Evolutionary conservation across 2,329 filamentous ascomycete species (phyloP).

Genomic region (Xylaria sp.): DNA sequence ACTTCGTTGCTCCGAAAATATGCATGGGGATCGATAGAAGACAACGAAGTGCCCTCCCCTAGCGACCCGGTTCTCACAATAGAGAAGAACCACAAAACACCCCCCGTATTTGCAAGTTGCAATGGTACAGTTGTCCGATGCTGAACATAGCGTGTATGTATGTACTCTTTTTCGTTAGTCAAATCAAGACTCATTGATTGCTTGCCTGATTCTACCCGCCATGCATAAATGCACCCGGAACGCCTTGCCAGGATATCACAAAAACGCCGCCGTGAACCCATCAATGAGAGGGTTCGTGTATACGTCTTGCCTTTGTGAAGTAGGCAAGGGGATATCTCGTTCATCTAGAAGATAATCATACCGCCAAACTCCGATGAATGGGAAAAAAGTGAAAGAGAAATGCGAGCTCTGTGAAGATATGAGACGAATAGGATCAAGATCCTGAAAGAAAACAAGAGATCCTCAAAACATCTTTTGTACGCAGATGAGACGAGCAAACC

Average conservation of each 20-base stretch:
- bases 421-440: no score
- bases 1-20: background rate
- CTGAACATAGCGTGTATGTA: no score
- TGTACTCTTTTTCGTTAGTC: background rate
- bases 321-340: conserved; percentile 13
- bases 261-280: conserved; percentile 7
- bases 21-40: background rate
- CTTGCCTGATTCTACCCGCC: conserved; percentile 3
- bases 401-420: background rate
- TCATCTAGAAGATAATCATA: conserved; percentile 4
- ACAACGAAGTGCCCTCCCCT: background rate
- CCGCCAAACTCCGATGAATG: conserved; percentile 13
- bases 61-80: background rate
- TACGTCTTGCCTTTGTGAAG: conserved; percentile 6
- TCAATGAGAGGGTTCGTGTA: conserved; percentile 1
- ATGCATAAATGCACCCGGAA: conserved; percentile 6
- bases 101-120: background rate
- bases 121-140: background rate
- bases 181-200: background rate
- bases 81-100: background rate
- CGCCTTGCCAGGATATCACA: conserved; percentile 11
- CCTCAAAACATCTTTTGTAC: no score
- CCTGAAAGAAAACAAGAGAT: no score
- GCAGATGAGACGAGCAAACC: no score
- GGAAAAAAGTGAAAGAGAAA: background rate